Percentiles rank a stretch among this genome's conserved stretches.
Evolutionary conservation across 352 stramenopile genomes (phyloP).

Genomic region (Phytophthora lateralis): DNA sequence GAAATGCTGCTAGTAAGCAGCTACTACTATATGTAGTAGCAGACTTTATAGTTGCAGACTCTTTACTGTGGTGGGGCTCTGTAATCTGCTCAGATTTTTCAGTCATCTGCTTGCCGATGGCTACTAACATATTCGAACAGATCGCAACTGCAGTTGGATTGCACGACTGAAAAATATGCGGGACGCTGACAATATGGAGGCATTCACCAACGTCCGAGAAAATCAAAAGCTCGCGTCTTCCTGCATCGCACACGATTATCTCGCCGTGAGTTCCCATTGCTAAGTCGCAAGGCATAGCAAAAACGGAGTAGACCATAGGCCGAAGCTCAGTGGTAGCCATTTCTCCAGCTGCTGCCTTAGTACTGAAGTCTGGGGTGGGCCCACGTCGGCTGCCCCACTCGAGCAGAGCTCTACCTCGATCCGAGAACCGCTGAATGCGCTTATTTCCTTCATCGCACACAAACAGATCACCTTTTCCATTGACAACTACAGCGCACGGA

Average conservation of each 20-base stretch:
- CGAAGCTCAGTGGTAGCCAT: conserved; percentile 3
- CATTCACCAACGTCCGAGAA: conserved; percentile 52
- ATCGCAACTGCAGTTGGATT: conserved; percentile 28
- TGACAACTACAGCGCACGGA: conserved; percentile 47
- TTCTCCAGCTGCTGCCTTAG: not conserved
- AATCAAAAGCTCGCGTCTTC: conserved; percentile 35
- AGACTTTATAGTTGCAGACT: not conserved
- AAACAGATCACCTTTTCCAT: conserved; percentile 54
- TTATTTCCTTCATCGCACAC: conserved; percentile 69
- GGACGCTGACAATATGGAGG: conserved; percentile 32
- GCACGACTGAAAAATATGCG: conserved; percentile 11
- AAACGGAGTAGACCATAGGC: conserved; percentile 34
- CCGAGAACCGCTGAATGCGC: conserved; percentile 59
- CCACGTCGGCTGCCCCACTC: conserved; percentile 50
- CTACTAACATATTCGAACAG: conserved; percentile 24
- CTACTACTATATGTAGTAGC: not conserved
- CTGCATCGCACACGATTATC: conserved; percentile 51
- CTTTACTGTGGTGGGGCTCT: not conserved
- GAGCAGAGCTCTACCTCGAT: conserved; percentile 42
- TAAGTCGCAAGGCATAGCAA: conserved; percentile 31
- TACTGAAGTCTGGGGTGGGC: not conserved
- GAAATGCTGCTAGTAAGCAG: conserved; percentile 29
- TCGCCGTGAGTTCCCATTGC: conserved; percentile 36
- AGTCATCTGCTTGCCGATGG: not conserved
- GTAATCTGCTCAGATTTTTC: not conserved